Conservation (phyloP, 129 eudicot genomes). For the Kitagawia praeruptora region DNA sequence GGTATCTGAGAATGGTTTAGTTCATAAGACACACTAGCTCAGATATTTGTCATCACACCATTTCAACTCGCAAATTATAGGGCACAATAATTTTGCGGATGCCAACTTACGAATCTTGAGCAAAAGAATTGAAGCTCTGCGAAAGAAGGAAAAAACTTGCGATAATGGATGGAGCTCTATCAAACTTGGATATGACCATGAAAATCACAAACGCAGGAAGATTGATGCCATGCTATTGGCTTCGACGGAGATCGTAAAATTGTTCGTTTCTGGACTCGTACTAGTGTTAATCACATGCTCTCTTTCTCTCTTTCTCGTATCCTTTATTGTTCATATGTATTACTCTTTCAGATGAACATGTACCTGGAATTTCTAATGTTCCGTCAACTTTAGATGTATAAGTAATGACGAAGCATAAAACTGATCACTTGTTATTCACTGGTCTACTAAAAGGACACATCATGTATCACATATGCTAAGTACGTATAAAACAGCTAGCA, state of each 20-base stretch:
- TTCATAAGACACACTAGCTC: too few species aligned
- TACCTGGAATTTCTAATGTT: not conserved
- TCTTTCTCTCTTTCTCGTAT: conserved; percentile 19
- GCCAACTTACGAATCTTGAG: conserved; percentile 16
- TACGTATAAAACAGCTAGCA: not conserved
- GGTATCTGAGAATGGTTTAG: too few species aligned
- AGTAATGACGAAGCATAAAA: not conserved
- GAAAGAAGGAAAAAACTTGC: conserved; percentile 9
- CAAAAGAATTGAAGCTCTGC: conserved; percentile 17
- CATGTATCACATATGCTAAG: not conserved
- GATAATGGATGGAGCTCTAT: conserved; percentile 20
- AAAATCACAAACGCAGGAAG: not conserved
- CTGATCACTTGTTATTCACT: not conserved
- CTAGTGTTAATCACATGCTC: conserved; percentile 17
- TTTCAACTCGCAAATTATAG: not conserved
- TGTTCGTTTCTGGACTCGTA: conserved; percentile 3
- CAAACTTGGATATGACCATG: conserved; percentile 3
- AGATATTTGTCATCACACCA: too few species aligned
- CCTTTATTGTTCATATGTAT: conserved; percentile 4
- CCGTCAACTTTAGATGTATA: not conserved
- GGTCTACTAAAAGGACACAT: not conserved
- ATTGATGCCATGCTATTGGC: conserved; percentile 1
- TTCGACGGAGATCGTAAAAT: conserved; percentile 9
- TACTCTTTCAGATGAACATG: not conserved
- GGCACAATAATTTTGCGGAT: conserved; percentile 16